A percentile compares a stretch with the other conserved stretches of the same genome.
phyloP scores from a whole-genome alignment of 441 rosid genomes.

The Adansonia rubrostipa region DNA sequence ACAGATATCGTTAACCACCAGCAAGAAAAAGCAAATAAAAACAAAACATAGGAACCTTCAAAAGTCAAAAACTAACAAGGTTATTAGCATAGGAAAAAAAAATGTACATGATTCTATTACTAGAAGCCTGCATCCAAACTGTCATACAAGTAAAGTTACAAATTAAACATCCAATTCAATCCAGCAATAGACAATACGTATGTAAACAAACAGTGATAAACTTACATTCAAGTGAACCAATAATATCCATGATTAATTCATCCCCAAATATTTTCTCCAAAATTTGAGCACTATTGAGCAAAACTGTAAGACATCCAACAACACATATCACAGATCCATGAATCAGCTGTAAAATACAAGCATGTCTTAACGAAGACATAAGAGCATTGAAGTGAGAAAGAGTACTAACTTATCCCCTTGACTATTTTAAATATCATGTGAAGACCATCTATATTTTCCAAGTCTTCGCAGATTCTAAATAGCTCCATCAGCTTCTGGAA shows the following conservation, averaged over 20 bases:
- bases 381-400: slow-evolving; percentile 14
- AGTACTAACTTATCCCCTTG: slow-evolving; percentile 86
- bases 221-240: slow-evolving; percentile 99
- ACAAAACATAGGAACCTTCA: neutral
- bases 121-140: neutral
- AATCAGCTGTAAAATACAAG: slow-evolving; percentile 26
- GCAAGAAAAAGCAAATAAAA: neutral
- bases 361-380: slow-evolving; percentile 1
- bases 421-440: slow-evolving; percentile 93
- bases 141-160: neutral
- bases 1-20: slow-evolving; percentile 5
- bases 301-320: slow-evolving; percentile 57
- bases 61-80: neutral
- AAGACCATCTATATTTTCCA: slow-evolving; percentile 85
- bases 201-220: slow-evolving; percentile 24
- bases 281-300: slow-evolving; percentile 90
- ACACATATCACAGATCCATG: slow-evolving; percentile 30
- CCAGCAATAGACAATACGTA: neutral
- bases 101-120: neutral
- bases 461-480: slow-evolving; percentile 88
- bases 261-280: slow-evolving; percentile 92
- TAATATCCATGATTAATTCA: slow-evolving; percentile 90
- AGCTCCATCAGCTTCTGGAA: slow-evolving; percentile 83
- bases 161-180: slow-evolving; percentile 12
- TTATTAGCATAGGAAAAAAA: neutral